Evolutionary conservation across 768 basidiomycete genomes (phyloP).

Genomic region (Russula compacta): DNA sequence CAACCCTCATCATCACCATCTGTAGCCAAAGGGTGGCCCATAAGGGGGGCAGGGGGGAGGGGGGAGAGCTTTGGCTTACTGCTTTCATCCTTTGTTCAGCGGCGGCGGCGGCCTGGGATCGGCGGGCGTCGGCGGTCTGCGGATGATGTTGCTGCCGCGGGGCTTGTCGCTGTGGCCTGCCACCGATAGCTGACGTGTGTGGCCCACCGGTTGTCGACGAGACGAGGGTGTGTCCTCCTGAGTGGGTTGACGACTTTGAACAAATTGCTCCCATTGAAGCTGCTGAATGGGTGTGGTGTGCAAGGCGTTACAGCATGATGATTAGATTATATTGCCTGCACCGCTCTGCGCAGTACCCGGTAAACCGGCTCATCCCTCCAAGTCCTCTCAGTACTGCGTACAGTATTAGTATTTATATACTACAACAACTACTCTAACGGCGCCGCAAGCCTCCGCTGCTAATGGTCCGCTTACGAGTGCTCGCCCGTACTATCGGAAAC

Average conservation of each 20-base stretch:
- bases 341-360: background rate
- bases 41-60: background rate
- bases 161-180: background rate
- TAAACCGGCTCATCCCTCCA: background rate
- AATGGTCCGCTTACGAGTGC: background rate
- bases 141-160: background rate
- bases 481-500: background rate
- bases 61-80: slow-evolving; percentile 20
- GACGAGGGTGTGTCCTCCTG: slow-evolving; percentile 27
- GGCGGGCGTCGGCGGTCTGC: slow-evolving; percentile 2
- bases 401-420: no score
- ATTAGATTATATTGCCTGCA: background rate
- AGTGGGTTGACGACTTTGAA: slow-evolving; percentile 27
- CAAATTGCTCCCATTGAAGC: slow-evolving; percentile 29
- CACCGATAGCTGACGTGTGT: background rate
- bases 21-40: background rate
- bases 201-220: background rate
- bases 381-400: no score
- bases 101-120: slow-evolving; percentile 29
- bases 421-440: background rate
- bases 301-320: background rate
- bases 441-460: background rate
- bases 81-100: slow-evolving; percentile 29
- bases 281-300: no score
- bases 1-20: no score